A percentile compares a stretch with the other conserved stretches of the same genome.
phyloP scores from a whole-genome alignment of 495 filamentous ascomycete species.

The Penicillium malachiteum region DNA sequence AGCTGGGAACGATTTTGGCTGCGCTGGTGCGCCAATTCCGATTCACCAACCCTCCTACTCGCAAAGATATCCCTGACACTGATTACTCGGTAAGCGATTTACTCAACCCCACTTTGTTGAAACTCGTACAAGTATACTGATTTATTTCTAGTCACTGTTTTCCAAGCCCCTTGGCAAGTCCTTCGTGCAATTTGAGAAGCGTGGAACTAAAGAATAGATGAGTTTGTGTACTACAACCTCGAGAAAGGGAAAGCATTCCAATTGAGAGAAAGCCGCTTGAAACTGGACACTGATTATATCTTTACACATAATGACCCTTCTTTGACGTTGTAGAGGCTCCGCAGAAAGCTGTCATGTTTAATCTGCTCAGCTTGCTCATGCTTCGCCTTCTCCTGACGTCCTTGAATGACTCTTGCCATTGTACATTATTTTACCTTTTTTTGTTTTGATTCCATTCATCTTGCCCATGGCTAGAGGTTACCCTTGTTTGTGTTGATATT shows the following conservation, averaged over 20 bases:
- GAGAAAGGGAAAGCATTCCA: neutral
- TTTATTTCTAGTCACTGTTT: constrained; percentile 44
- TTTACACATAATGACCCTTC: constrained; percentile 19
- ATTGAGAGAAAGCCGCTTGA: constrained; percentile 1
- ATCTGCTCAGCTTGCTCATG: neutral
- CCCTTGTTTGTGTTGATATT: constrained; percentile 12
- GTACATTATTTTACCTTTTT: constrained; percentile 22
- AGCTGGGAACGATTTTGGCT: constrained; percentile 48
- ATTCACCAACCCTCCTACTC: constrained; percentile 33
- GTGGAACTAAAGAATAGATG: constrained; percentile 32
- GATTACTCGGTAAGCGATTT: constrained; percentile 47
- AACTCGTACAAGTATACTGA: constrained; percentile 11
- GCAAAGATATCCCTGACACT: constrained; percentile 42
- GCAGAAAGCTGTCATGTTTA: neutral
- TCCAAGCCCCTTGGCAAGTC: constrained; percentile 48
- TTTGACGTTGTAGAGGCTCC: neutral
- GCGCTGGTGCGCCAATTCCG: constrained; percentile 48
- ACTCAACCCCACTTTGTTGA: neutral
- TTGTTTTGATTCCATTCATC: constrained; percentile 4
- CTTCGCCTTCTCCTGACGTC: constrained; percentile 1
- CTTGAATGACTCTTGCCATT: constrained; percentile 18
- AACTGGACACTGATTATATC: neutral
- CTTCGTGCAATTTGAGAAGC: constrained; percentile 44
- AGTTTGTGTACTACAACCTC: constrained; percentile 1
- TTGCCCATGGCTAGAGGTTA: neutral